Evolutionary conservation across 2,329 filamentous ascomycete genomes (phyloP), one percentile per base, ranked within the genome.

Genomic region (Xylaria sp.): DNA sequence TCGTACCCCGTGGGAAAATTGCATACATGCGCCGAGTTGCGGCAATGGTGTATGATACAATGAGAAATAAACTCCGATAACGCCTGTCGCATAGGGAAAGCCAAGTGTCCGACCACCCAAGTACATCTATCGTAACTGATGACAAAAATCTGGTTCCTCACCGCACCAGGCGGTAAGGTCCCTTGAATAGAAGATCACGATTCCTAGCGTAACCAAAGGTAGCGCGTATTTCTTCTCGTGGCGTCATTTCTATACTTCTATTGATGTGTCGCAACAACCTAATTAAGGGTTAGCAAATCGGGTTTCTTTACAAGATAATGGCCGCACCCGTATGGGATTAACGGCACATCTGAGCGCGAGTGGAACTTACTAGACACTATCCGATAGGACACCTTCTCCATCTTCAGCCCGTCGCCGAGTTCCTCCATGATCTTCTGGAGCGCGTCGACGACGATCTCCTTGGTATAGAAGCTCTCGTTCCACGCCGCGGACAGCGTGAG

Each of bases 381-480:
- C 23, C 55, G 56, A 35, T 58, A 58, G 5, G 19, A 40, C 13
- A 54, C 41, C 17, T 27, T 19, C 3, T 37, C 35, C 49, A 48
- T 59, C 40, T 48, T 54, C 56, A 59, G 11, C 10, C 49, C 56
- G 5, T 59, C 49, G 35, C 41, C 48, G 3, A 63, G 52, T 17
- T 63, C 61, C 15, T 46, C 23, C 27, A 56, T 57, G 27, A 61
- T 51, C 29, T 52, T 53, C 6, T 51, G 43, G 13, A 61, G 27
- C 31, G 52, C 54, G 6, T 35, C 58, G 17, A 38, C 23, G 5
- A 51, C 62, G n/a, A 54, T 47, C 23, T 44, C 53, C n/a, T 25
- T 37, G 17, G 49, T 54, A 27, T 64, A 64, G 46, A 62, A 64
- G 53, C 43, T 62, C 19, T 33, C 54, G 33, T 63, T 60, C 19